Evolutionary conservation across 78 protist genomes (phyloP), one percentile per base, ranked within the genome.

Genomic region (Mastigamoeba balamuthi): DNA sequence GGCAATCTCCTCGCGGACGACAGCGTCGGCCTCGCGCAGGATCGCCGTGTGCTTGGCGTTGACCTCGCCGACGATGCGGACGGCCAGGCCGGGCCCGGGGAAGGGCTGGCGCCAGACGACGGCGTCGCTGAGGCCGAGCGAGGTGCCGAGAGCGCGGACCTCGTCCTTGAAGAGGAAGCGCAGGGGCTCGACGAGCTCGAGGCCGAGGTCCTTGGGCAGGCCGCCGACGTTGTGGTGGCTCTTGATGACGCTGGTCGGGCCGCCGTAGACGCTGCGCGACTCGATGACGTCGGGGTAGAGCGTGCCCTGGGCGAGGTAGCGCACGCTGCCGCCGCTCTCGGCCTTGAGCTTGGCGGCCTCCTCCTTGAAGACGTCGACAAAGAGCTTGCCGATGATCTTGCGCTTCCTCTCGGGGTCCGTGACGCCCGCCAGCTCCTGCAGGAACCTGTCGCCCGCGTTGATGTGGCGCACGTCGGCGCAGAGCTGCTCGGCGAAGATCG

Each of bases 11-110:
- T n/a, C n/a, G n/a, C n/a, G n/a, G n/a, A n/a, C n/a, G n/a, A n/a
- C n/a, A n/a, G n/a, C n/a, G n/a, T n/a, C n/a, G n/a, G n/a, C n/a
- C n/a, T n/a, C n/a, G n/a, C n/a, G n/a, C n/a, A n/a, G n/a, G n/a
- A n/a, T n/a, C 27, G 66, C 66, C 66, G 66, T 58, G 66, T 3
- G 66, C 66, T 58, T 58, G 66, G 36, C n/a, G n/a, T 76, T 42
- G 10, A 68, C 83, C 0, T 94, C 40, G 80, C 98, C 88, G 36
- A 95, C 48, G 36, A 88, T 81, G 40, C 98, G 93, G 69, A 95
- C 88, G 9, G 96, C 96, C 2, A 95, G 81, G 38, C 97, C 98
- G 6, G 98, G 98, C 0, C 98, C 98, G 0, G 98, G 98, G 88
- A 94, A 95, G 10, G 98, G 98, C 76, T 95, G 98, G 1, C 98